Evolutionary conservation across 805 yeast species (phyloP).

Genomic region (Metschnikowia hibisci): DNA sequence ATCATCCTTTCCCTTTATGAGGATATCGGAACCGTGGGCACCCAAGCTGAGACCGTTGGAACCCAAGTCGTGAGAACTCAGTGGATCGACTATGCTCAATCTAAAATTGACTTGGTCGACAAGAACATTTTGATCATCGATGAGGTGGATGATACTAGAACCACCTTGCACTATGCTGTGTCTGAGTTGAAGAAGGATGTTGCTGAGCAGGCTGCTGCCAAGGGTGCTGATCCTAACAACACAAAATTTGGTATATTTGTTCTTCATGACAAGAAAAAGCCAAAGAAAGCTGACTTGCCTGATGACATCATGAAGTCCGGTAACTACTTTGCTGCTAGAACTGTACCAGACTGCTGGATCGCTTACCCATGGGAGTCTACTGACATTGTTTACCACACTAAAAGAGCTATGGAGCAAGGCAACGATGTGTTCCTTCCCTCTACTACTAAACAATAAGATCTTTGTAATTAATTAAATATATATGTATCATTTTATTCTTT

Average conservation of each 20-base stretch:
- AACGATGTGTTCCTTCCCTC: constrained; percentile 52
- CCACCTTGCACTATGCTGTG: constrained; percentile 81
- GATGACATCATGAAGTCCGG: constrained; percentile 57
- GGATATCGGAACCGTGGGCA: constrained; percentile 60
- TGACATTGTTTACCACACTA: constrained; percentile 76
- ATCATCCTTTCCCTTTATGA: constrained; percentile 90
- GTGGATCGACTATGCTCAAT: constrained; percentile 82
- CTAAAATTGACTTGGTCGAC: constrained; percentile 55
- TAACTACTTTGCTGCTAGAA: constrained; percentile 68
- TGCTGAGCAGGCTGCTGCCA: constrained; percentile 51
- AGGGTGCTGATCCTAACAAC: constrained; percentile 54
- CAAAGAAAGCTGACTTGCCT: constrained; percentile 73
- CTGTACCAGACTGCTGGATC: constrained; percentile 77
- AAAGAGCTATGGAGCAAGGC: constrained; percentile 62
- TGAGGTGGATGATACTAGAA: constrained; percentile 90
- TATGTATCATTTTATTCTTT: no score
- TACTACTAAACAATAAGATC: constrained; percentile 15
- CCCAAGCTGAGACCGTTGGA: constrained; percentile 18
- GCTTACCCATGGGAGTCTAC: constrained; percentile 89
- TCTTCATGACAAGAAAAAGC: constrained; percentile 78
- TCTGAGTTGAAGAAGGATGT: constrained; percentile 68
- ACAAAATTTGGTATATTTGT: constrained; percentile 77
- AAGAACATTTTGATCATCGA: constrained; percentile 79
- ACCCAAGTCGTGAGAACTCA: constrained; percentile 74
- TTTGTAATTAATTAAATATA: background rate